A percentile compares a stretch with the other conserved stretches of the same genome.
phyloP scores from a whole-genome alignment of 257 asterid genomes.

The Echium plantagineum region DNA sequence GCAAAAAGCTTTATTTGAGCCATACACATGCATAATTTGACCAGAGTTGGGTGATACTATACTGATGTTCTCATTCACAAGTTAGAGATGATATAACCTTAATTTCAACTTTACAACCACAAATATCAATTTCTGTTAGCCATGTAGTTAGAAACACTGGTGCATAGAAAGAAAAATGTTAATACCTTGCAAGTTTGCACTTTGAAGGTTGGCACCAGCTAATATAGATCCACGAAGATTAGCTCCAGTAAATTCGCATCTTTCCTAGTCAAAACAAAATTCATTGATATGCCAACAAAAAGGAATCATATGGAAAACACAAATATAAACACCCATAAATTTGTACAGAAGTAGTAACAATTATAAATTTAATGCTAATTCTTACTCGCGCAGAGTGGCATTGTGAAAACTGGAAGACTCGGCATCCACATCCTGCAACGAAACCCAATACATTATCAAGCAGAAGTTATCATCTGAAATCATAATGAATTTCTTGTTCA shows the following conservation, averaged over 20 bases:
- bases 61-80: neutral
- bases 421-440: conserved; percentile 84
- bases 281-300: conserved; percentile 15
- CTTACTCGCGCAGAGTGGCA: conserved; percentile 90
- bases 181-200: conserved; percentile 92
- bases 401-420: conserved; percentile 83
- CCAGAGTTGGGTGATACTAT: neutral
- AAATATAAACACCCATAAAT: neutral
- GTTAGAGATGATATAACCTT: neutral
- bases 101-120: neutral
- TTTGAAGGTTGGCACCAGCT: conserved; percentile 91
- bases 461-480: neutral
- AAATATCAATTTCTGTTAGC: too few relatives aligned
- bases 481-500: too few relatives aligned
- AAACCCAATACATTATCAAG: conserved; percentile 9
- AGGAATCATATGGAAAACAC: conserved; percentile 2
- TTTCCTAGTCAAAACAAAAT: conserved; percentile 39
- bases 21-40: neutral
- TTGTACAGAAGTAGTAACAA: neutral
- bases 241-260: conserved; percentile 95
- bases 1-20: too few relatives aligned
- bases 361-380: conserved; percentile 5
- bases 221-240: conserved; percentile 87
- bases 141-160: too few relatives aligned
- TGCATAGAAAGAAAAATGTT: neutral